These are phyloP conservation scores for Raffaelea ambrosiae DNA, from an alignment of 2,329 filamentous ascomycete species.

Conservation along the genomic window DNA sequence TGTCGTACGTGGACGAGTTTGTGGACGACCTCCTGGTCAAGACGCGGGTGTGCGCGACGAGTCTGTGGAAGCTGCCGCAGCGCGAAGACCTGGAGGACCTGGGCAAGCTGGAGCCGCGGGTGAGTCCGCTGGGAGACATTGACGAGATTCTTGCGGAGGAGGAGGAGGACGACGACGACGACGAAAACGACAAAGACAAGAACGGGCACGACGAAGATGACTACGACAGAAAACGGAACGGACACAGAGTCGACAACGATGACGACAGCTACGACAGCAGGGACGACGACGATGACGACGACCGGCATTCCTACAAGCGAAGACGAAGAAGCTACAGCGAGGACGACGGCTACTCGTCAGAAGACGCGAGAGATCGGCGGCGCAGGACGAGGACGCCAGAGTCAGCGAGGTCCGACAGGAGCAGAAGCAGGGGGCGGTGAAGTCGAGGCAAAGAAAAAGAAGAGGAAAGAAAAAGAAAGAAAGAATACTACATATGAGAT, in stretches of 20 bases:
- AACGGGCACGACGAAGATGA: background rate
- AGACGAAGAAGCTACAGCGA: background rate
- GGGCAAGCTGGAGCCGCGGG: conserved; percentile 75
- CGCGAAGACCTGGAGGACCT: conserved; percentile 79
- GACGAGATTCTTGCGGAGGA: conserved; percentile 61
- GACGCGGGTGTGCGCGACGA: conserved; percentile 84
- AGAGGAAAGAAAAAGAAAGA: too few species aligned
- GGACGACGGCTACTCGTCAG: background rate
- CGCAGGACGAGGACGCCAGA: background rate
- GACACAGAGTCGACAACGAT: background rate
- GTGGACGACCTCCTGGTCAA: conserved; percentile 86
- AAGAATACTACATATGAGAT: too few species aligned
- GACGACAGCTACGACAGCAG: background rate
- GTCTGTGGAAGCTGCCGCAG: conserved; percentile 81
- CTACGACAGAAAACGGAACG: background rate
- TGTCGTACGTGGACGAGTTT: conserved; percentile 87
- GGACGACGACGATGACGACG: background rate
- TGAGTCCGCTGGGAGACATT: conserved; percentile 74
- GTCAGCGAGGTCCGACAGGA: background rate
- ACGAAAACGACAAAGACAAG: background rate
- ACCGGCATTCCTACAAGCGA: background rate
- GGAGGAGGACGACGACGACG: conserved; percentile 31
- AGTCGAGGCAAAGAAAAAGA: too few species aligned
- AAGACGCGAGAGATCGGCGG: background rate
- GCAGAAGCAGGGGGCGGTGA: too few species aligned